Percentiles rank a stretch among this genome's conserved stretches.
phyloP scores from a whole-genome alignment of 768 basidiomycete genomes.

The Terana coerulea region DNA sequence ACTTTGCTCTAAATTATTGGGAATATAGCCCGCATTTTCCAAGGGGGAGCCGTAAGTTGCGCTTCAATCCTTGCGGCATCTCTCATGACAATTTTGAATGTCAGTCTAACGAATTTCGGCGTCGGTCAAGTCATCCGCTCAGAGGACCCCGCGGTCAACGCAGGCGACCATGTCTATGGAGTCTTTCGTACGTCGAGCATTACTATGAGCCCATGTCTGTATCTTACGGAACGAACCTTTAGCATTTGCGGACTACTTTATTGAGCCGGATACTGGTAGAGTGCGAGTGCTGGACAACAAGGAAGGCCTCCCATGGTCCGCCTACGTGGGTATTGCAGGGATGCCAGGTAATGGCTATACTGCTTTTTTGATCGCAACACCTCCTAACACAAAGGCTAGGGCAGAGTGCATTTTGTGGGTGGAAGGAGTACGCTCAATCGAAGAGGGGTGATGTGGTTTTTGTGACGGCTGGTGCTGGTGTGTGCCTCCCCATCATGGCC shows the following conservation, averaged over 20 bases:
- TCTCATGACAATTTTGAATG: not conserved
- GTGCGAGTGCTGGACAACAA: conserved; percentile 35
- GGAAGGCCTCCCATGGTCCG: conserved; percentile 43
- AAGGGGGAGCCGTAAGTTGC: not conserved
- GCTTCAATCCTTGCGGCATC: not conserved
- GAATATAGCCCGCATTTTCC: not conserved
- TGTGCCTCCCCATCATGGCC: not conserved
- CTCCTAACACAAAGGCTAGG: not conserved
- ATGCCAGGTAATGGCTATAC: conserved; percentile 31
- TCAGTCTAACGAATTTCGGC: conserved; percentile 1
- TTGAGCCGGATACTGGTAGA: conserved; percentile 22
- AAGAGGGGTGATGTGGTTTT: conserved; percentile 52
- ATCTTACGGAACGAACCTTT: not conserved
- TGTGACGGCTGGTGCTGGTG: conserved; percentile 41
- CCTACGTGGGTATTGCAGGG: conserved; percentile 47
- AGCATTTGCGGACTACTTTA: conserved; percentile 30
- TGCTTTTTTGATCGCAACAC: not conserved
- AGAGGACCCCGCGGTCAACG: conserved; percentile 2
- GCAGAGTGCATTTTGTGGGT: conserved; percentile 31
- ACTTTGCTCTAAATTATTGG: not conserved
- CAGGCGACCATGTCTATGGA: conserved; percentile 6
- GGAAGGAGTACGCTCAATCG: conserved; percentile 37
- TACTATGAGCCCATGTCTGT: conserved; percentile 39
- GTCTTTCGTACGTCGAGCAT: conserved; percentile 25
- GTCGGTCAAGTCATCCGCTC: conserved; percentile 5